phyloP scores from a whole-genome alignment of 2,329 filamentous ascomycete species.

The Neocucurbitaria cava region DNA sequence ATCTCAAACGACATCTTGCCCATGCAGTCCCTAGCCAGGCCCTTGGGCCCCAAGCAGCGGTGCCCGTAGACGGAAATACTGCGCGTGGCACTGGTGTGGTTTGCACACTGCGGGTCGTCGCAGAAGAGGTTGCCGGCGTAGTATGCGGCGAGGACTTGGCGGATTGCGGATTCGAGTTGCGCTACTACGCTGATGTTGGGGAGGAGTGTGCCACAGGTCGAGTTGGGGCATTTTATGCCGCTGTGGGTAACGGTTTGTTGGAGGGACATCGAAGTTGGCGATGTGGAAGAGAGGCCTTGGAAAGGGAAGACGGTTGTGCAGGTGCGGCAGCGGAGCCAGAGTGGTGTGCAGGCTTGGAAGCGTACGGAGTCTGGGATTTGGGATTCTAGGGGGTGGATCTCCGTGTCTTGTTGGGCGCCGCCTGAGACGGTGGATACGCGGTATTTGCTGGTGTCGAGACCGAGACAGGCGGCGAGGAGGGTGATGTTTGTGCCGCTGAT shows the following conservation, averaged over 20 bases:
- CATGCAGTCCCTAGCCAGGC: slow-evolving; percentile 81
- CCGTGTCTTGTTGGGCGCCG: slow-evolving; percentile 50
- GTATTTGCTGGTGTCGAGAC: slow-evolving; percentile 89
- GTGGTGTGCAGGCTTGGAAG: slow-evolving; percentile 79
- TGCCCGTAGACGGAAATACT: slow-evolving; percentile 94
- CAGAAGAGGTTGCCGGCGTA: slow-evolving; percentile 93
- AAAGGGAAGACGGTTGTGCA: slow-evolving; percentile 78
- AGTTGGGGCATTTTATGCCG: slow-evolving; percentile 74
- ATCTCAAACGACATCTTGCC: slow-evolving; percentile 91
- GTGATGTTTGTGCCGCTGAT: slow-evolving; percentile 91
- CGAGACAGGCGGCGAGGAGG: slow-evolving; percentile 89
- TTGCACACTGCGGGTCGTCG: slow-evolving; percentile 85
- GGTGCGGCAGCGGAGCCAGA: slow-evolving; percentile 79
- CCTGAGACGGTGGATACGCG: slow-evolving; percentile 68
- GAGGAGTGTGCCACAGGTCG: slow-evolving; percentile 69
- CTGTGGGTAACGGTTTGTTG: slow-evolving; percentile 66
- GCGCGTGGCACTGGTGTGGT: slow-evolving; percentile 83
- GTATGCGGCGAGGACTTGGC: slow-evolving; percentile 79
- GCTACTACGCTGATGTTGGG: slow-evolving; percentile 77
- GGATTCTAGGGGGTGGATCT: slow-evolving; percentile 87
- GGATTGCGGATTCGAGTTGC: slow-evolving; percentile 85
- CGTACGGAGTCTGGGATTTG: slow-evolving; percentile 92
- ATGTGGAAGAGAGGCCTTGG: slow-evolving; percentile 68
- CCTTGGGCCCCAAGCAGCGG: slow-evolving; percentile 85
- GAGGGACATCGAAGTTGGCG: slow-evolving; percentile 21